Percentiles rank a stretch among this genome's conserved stretches.
Conservation (phyloP, 306 rosid genomes). For the Oemleria cerasiformis region DNA sequence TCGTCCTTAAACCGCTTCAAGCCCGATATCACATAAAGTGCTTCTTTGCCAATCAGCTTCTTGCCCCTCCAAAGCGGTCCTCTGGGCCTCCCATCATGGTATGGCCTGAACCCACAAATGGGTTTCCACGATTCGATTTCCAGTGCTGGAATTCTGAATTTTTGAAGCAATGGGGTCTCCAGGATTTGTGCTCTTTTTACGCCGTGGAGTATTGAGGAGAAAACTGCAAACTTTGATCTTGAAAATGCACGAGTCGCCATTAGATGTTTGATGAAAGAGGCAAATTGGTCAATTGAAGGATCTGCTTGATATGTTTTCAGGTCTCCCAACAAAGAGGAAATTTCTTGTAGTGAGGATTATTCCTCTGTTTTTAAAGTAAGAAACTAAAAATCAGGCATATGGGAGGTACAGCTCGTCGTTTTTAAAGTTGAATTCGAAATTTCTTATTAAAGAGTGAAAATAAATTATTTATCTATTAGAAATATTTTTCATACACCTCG, state of each 20-base stretch:
- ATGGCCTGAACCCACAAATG: slow-evolving; percentile 39
- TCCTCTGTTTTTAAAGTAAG: too few species aligned
- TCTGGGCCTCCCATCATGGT: slow-evolving; percentile 93
- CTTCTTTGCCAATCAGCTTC: slow-evolving; percentile 87
- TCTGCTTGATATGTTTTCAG: background rate
- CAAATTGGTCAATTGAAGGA: background rate
- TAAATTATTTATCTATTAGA: too few species aligned
- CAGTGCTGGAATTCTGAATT: slow-evolving; percentile 7
- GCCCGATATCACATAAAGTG: slow-evolving; percentile 67
- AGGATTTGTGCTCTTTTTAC: slow-evolving; percentile 23
- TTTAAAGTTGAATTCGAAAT: too few species aligned
- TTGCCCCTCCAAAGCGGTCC: slow-evolving; percentile 98
- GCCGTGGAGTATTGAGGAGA: slow-evolving; percentile 27
- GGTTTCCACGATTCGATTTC: slow-evolving; percentile 25
- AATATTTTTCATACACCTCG: too few species aligned
- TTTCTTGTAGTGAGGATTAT: too few species aligned
- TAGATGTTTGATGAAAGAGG: background rate
- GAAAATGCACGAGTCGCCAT: slow-evolving; percentile 58
- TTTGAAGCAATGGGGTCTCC: slow-evolving; percentile 16
- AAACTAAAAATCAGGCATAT: too few species aligned
- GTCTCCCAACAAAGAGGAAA: background rate
- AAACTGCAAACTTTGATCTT: slow-evolving; percentile 31
- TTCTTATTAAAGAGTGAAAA: too few species aligned
- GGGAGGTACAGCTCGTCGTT: too few species aligned
- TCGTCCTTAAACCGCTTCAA: slow-evolving; percentile 78